Evolutionary conservation across 2,329 filamentous ascomycete species (phyloP), one percentile per base, ranked within the genome.

Genomic region (Emmonsiellopsis sp.): DNA sequence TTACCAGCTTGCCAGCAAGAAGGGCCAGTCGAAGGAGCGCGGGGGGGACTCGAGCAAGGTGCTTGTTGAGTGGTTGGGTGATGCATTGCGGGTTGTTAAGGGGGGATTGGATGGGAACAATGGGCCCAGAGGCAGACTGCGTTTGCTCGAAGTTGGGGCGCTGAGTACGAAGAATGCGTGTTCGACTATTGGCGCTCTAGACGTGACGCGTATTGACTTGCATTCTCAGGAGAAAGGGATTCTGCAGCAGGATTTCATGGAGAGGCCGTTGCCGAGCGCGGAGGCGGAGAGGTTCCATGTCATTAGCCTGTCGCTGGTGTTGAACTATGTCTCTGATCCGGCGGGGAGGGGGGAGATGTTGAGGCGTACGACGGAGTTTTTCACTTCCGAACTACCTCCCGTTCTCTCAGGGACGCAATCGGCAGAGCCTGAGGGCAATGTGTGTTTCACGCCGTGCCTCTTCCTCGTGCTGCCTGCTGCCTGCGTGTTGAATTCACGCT

Each of bases 231-330:
- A 84, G 46, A 77, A 85, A 1, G 69, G 68, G 2, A 98, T 98
- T 59, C 66, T 84, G 54, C 83, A 94, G 68, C 89, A 96, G 66
- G 89, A 98, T 68, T 97, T 98, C 64, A 95, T 98, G 91, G 74
- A 88, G 60, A 79, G 90, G 31, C 87, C 90, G 0, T 69, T 92
- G 2, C 92, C 92, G 0, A 34, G 50, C 5, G 68, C 60, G 6
- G 65, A 77, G 21, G 74, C 73, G 0, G 83, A 90, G 42, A 75
- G 75, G 21, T 97, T 97, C 66, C 88, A 98, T 66, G 81, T 97
- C 50, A 85, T 98, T 63, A 95, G 90, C 49, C 76, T 98, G 27
- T 95, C 90, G 7, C 74, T 98, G 51, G 93, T 98, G 5, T 77
- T 98, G 57, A 98, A 98, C 69, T 98, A 90, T 65, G 91, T 97